Conservation (phyloP, 306 rosid species). For the Cucurbita maxima region DNA sequence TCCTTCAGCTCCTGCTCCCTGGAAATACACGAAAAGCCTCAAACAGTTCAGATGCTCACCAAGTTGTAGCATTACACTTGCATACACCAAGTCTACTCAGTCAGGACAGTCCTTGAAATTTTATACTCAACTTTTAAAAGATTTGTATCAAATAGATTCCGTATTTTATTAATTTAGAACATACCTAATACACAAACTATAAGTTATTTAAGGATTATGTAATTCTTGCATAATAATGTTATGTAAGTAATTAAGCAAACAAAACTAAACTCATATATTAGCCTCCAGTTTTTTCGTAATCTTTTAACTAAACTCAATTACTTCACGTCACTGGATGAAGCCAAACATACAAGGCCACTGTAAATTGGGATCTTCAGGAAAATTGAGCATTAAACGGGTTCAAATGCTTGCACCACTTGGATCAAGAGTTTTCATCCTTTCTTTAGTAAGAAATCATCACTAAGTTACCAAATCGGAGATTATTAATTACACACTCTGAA, state of each 20-base stretch:
- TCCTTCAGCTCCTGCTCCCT: constrained; percentile 97
- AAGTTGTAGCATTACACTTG: neutral
- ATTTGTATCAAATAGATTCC: neutral
- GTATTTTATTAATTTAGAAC: neutral
- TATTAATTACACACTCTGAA: neutral
- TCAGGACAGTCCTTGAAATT: neutral
- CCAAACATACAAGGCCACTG: too few species aligned
- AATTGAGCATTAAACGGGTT: too few species aligned
- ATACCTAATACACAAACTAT: neutral
- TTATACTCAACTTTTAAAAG: too few species aligned
- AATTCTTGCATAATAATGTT: neutral
- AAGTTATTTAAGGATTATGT: too few species aligned
- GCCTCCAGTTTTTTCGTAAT: too few species aligned
- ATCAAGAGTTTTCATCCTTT: neutral
- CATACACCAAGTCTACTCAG: neutral
- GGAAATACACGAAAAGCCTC: neutral
- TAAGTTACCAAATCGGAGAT: neutral
- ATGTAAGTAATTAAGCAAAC: too few species aligned
- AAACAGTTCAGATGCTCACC: neutral
- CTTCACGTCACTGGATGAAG: too few species aligned
- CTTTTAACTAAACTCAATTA: too few species aligned
- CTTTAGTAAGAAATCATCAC: neutral
- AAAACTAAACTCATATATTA: too few species aligned
- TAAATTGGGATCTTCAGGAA: too few species aligned
- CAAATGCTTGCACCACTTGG: neutral